Evolutionary conservation across 2,329 filamentous ascomycete genomes (phyloP), one percentile per base, ranked within the genome.

Genomic region (Monosporascus cannonballus): DNA sequence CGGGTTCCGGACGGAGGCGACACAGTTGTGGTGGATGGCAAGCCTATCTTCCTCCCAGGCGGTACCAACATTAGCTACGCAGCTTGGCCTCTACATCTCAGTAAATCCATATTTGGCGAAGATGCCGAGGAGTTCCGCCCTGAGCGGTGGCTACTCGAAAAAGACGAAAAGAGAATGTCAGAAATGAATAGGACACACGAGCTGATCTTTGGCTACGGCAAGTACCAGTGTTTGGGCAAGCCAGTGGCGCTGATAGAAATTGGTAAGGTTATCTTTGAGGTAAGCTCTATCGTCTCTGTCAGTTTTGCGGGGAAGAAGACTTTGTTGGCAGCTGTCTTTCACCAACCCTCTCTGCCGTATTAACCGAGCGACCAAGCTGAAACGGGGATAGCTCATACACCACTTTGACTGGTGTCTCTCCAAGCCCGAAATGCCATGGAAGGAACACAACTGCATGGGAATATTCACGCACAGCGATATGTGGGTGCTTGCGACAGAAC

Each of bases 111-210:
- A 1, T 59, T 52, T 14, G 57, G 56, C 0, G 48, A 51, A 1
- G 54, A 59, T 44, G 50, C 50, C 2, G 54, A 59, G 25, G 50
- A 54, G 14, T 59, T 59, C 49, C 57, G 56, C 15, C 57, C 57
- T 1, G 57, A 59, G 41, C 57, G 57, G 15, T 59, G 57, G 57
- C 24, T 59, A 9, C 53, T 56, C 22, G 52, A 58, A 48, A 38
- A 15, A 6, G 56, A 59, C 15, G 24, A 45, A 27, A 25, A 30
- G 22, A 53, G 30, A 34, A 6, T 59, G 47, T 47, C 47, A 22
- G 54, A 49, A 1, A 59, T 59, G 57, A 54, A 50, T 8, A 24
- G 39, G 15, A 44, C 52, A 1, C 17, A 50, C 7, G 55, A 54
- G 11, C 20, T 55, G 11, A 30, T 34, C n/a, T 59, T 59, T 25